A percentile compares a stretch with the other conserved stretches of the same genome.
Evolutionary conservation across 352 stramenopile species (phyloP).

Genomic region (Phytophthora macrochlamydospora): DNA sequence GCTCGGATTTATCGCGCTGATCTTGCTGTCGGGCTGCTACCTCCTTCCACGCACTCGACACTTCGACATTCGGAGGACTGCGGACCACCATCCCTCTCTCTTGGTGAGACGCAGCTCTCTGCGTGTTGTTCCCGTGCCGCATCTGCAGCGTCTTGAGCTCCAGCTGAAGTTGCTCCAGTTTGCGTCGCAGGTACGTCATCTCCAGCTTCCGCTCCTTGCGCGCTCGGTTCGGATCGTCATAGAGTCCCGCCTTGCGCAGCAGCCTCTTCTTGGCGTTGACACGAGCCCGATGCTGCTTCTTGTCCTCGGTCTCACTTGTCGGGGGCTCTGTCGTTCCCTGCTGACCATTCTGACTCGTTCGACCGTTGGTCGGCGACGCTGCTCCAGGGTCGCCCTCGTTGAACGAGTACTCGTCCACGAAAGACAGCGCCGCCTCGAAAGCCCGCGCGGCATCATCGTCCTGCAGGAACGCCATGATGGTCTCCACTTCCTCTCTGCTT

Average conservation of each 20-base stretch:
- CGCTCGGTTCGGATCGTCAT: conserved; percentile 43
- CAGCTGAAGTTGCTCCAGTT: conserved; percentile 40
- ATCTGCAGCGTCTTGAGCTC: conserved; percentile 32
- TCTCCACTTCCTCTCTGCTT: not conserved
- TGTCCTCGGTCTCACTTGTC: conserved; percentile 6
- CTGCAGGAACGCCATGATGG: conserved; percentile 26
- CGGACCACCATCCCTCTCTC: conserved; percentile 1
- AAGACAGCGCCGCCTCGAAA: conserved; percentile 35
- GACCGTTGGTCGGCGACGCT: not conserved
- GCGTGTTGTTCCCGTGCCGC: not conserved
- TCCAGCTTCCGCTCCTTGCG: conserved; percentile 48
- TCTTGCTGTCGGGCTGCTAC: conserved; percentile 29
- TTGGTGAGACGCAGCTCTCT: not conserved
- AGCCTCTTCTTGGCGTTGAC: conserved; percentile 30
- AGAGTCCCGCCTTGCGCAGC: conserved; percentile 28
- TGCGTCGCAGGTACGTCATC: conserved; percentile 39
- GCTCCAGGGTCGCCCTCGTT: not conserved
- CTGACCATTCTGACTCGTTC: not conserved
- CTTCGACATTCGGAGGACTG: conserved; percentile 6
- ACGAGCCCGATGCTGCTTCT: conserved; percentile 14
- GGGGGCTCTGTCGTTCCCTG: not conserved
- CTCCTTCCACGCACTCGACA: conserved; percentile 35
- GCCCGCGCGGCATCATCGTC: conserved; percentile 25
- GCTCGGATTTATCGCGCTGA: conserved; percentile 37
- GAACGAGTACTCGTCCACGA: conserved; percentile 37